phyloP scores from a whole-genome alignment of 2,329 filamentous ascomycete species.

The Venturia effusa region DNA sequence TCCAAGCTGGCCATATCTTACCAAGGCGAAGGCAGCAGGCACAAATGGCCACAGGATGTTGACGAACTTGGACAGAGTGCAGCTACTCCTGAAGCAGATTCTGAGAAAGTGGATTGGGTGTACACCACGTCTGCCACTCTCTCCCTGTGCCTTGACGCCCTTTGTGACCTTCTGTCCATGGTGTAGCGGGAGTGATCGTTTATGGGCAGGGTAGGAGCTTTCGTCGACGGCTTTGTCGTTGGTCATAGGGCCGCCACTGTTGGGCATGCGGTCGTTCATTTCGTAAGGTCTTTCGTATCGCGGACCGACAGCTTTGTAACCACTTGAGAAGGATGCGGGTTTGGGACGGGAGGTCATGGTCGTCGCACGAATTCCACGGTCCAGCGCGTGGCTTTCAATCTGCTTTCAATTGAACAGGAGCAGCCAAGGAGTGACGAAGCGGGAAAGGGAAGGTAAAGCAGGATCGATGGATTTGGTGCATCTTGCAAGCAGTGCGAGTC shows the following conservation, averaged over 20 bases:
- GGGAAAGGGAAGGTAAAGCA: not conserved
- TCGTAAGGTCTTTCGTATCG: not conserved
- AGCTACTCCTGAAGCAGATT: constrained; percentile 54
- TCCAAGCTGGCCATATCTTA: constrained; percentile 21
- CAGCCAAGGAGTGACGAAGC: not conserved
- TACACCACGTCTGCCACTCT: constrained; percentile 57
- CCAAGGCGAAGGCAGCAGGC: constrained; percentile 57
- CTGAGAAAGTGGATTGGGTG: constrained; percentile 52
- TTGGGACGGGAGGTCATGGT: constrained; percentile 7
- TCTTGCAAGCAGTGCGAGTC: not conserved
- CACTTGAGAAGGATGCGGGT: not conserved
- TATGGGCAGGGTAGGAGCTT: not conserved
- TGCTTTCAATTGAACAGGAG: not conserved
- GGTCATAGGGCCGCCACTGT: not conserved
- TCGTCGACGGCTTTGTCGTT: constrained; percentile 2
- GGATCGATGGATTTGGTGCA: not conserved
- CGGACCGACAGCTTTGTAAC: not conserved
- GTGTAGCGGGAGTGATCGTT: constrained; percentile 9
- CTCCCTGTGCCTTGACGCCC: constrained; percentile 38
- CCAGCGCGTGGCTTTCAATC: not conserved
- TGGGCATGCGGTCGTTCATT: not conserved
- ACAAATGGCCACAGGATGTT: constrained; percentile 69
- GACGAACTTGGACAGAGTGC: constrained; percentile 50
- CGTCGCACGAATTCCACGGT: not conserved
- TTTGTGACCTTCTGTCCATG: constrained; percentile 10